Evolutionary conservation across 2,329 filamentous ascomycete species (phyloP).

Genomic region (Byssothecium circinans): DNA sequence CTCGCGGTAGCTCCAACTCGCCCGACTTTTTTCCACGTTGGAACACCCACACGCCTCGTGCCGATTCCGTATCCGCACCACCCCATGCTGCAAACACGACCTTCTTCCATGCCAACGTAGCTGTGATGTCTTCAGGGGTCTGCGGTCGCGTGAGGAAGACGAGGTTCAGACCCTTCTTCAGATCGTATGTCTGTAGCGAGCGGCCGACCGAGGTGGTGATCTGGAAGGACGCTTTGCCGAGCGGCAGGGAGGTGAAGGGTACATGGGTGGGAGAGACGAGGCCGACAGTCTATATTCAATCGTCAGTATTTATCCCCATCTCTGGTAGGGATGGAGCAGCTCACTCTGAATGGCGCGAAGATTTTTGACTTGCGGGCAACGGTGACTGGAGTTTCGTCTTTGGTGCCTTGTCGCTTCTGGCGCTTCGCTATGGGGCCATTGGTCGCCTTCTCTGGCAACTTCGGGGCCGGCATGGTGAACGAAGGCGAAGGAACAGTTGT

Average conservation of each 20-base stretch:
- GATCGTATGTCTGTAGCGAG: constrained; percentile 92
- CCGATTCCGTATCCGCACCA: constrained; percentile 53
- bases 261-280: constrained; percentile 88
- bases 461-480: constrained; percentile 52
- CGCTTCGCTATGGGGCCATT: constrained; percentile 69
- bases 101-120: constrained; percentile 84
- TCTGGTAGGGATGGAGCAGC: constrained; percentile 27
- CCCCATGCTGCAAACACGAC: constrained; percentile 90
- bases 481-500: constrained; percentile 13
- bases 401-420: constrained; percentile 32
- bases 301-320: not conserved
- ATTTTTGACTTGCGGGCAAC: constrained; percentile 66
- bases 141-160: constrained; percentile 92
- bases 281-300: constrained; percentile 72
- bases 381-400: constrained; percentile 46
- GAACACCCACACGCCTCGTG: constrained; percentile 83
- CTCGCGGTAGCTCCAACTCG: constrained; percentile 69
- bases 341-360: constrained; percentile 90
- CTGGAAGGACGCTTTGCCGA: constrained; percentile 94
- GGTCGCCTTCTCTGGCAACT: constrained; percentile 48
- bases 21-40: constrained; percentile 84
- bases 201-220: constrained; percentile 93
- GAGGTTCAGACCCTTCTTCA: constrained; percentile 85
- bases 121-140: constrained; percentile 82
- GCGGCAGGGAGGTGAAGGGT: constrained; percentile 83